Percentiles rank a stretch among this genome's conserved stretches.
These are phyloP conservation scores for Chlorophyllum brunneum DNA, from an alignment of 768 basidiomycete species.

Conservation along the genomic window DNA sequence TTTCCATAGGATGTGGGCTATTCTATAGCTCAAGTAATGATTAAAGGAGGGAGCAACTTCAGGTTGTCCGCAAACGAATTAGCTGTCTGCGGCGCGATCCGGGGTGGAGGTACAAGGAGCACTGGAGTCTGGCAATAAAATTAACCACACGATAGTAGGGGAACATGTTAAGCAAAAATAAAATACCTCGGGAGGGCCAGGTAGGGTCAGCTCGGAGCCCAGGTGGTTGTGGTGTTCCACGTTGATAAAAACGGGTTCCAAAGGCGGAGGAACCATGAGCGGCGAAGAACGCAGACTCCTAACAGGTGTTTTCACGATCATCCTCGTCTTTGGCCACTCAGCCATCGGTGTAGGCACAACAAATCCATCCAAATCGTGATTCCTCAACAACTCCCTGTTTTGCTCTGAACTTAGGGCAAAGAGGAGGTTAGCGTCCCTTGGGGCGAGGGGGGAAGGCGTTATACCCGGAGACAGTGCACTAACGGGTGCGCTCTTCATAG, in stretches of 20 bases:
- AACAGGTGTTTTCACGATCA: conserved; percentile 6
- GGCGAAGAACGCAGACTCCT: conserved; percentile 5
- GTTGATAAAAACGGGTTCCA: conserved; percentile 12
- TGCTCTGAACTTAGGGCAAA: conserved; percentile 39
- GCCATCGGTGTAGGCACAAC: conserved; percentile 23
- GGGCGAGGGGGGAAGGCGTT: conserved; percentile 42
- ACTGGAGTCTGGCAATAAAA: conserved; percentile 30
- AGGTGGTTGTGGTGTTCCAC: conserved; percentile 34
- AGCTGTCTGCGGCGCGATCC: conserved; percentile 18
- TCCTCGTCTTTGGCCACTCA: conserved; percentile 18
- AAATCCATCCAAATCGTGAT: conserved; percentile 38
- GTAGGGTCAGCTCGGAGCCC: too few species aligned
- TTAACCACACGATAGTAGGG: too few species aligned
- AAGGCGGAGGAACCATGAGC: conserved; percentile 8
- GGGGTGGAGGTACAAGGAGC: conserved; percentile 37
- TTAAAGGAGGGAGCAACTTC: conserved; percentile 28
- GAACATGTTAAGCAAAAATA: too few species aligned
- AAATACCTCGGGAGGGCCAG: conserved; percentile 47
- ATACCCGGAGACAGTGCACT: conserved; percentile 22
- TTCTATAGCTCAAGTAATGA: conserved; percentile 21
- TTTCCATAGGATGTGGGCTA: too few species aligned
- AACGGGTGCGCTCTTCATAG: conserved; percentile 12
- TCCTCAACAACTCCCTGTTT: conserved; percentile 35
- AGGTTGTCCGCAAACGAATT: conserved; percentile 22
- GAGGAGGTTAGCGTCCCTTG: conserved; percentile 40